A percentile compares a stretch with the other conserved stretches of the same genome.
Evolutionary conservation across 495 filamentous ascomycete species (phyloP).

Genomic region (Cairneyella variabilis): DNA sequence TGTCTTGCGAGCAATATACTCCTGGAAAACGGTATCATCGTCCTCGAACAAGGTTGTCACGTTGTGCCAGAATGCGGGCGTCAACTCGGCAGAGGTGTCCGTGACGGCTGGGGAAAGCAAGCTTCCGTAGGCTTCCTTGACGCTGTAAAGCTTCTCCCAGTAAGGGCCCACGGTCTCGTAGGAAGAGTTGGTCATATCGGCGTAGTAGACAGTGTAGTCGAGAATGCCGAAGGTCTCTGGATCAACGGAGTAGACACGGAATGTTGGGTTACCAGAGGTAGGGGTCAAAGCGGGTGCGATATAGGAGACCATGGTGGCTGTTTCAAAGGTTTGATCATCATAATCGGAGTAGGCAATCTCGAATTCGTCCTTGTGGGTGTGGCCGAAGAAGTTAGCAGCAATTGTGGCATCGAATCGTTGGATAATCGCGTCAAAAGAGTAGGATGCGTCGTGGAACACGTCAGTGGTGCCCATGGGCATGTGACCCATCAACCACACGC

Average conservation of each 20-base stretch:
- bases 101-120: constrained; percentile 37
- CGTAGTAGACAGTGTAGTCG: constrained; percentile 48
- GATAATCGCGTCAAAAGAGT: constrained; percentile 42
- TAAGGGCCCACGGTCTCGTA: constrained; percentile 40
- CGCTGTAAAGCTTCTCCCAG: constrained; percentile 52
- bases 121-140: constrained; percentile 47
- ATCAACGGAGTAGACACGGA: constrained; percentile 55
- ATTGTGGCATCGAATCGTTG: constrained; percentile 49
- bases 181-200: constrained; percentile 42
- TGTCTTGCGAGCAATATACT: constrained; percentile 34
- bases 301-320: constrained; percentile 44
- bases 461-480: constrained; percentile 45
- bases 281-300: constrained; percentile 52
- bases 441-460: constrained; percentile 47
- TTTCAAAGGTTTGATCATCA: constrained; percentile 27
- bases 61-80: constrained; percentile 56
- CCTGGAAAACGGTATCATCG: constrained; percentile 33
- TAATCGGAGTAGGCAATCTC: constrained; percentile 50
- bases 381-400: constrained; percentile 49
- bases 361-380: constrained; percentile 54
- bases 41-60: constrained; percentile 42
- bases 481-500: constrained; percentile 51
- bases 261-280: constrained; percentile 46
- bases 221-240: constrained; percentile 50
- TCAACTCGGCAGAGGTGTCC: constrained; percentile 37